Evolutionary conservation across 2,329 filamentous ascomycete genomes (phyloP), one percentile per base, ranked within the genome.

Genomic region (Colletotrichum godetiae): DNA sequence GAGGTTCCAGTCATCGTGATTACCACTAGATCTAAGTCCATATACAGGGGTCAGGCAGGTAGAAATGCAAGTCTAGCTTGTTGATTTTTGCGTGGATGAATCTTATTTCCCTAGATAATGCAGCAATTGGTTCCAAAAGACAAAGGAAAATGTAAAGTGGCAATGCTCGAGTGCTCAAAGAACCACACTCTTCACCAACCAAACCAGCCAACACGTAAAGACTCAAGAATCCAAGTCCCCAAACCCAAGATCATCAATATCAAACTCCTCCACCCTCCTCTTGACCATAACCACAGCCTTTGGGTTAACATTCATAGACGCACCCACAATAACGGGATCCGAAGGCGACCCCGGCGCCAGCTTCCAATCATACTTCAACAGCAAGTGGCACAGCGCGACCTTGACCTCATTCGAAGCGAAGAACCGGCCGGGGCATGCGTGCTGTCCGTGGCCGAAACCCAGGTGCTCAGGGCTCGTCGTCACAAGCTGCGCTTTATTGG

Each of bases 401-500:
- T 61, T 61, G 10, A 61, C 58, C 35, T 61, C 35, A 24, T 49
- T n/a, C 3, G 58, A 35, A 4, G 31, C 58, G 7, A 61, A 61
- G 22, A 46, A 61, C 6, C 58, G 13, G 24, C 58, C 58, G 2
- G 58, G 58, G 42, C 58, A 61, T 2, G 35, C 35, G 22, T 61
- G 58, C 1, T 42, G 79, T 5, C 83, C 83, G 0, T 81, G 80
- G 0, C 83, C 83, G 68, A 83, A 85, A 10, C 80, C 81, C 61
- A 82, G 76, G 68, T 78, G 81, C 7, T 79, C 77, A 66, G 82
- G 78, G 15, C 78, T 77, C 58, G 83, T 82, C 70, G 80, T 83
- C 19, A 82, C 84, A 65, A 86, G 84, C 76, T 86, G 85, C 75
- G 84, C 76, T 6, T 73, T 61, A 61, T 77, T 62, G 15, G 68